These are phyloP conservation scores for Russula earlei DNA, from an alignment of 768 basidiomycete genomes.

Conservation along the genomic window DNA sequence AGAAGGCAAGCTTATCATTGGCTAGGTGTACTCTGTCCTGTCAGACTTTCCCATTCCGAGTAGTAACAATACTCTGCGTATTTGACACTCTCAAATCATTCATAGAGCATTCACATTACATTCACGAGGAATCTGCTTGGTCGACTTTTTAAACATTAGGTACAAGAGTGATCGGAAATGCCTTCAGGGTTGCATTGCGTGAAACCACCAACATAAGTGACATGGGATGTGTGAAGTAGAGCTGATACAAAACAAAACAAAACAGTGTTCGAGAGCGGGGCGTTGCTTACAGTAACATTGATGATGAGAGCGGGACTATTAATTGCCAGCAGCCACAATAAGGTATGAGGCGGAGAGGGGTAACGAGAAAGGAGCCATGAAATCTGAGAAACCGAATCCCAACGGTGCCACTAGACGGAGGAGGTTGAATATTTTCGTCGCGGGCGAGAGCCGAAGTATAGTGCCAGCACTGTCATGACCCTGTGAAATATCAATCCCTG, in stretches of 20 bases:
- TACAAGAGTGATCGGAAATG: not conserved
- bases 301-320: slow-evolving; percentile 4
- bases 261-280: not conserved
- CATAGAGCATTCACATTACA: slow-evolving; percentile 9
- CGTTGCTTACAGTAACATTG: slow-evolving; percentile 10
- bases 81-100: slow-evolving; percentile 2
- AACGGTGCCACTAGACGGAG: not conserved
- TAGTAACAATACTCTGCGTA: not conserved
- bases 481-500: not conserved
- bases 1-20: slow-evolving; percentile 80
- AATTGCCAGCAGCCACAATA: slow-evolving; percentile 3
- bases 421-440: too few relatives aligned
- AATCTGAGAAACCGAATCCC: not conserved
- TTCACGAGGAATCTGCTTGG: not conserved
- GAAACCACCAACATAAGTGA: not conserved
- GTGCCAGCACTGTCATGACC: slow-evolving; percentile 2
- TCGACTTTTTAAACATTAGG: not conserved
- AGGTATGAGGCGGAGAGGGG: too few relatives aligned
- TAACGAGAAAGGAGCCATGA: not conserved
- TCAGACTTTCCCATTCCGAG: not conserved
- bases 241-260: slow-evolving; percentile 1
- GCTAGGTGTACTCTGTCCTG: slow-evolving; percentile 35
- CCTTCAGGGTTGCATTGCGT: not conserved
- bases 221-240: slow-evolving; percentile 3
- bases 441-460: not conserved